A percentile compares a stretch with the other conserved stretches of the same genome.
phyloP scores from a whole-genome alignment of 306 rosid species.

The Glycine latifolia region DNA sequence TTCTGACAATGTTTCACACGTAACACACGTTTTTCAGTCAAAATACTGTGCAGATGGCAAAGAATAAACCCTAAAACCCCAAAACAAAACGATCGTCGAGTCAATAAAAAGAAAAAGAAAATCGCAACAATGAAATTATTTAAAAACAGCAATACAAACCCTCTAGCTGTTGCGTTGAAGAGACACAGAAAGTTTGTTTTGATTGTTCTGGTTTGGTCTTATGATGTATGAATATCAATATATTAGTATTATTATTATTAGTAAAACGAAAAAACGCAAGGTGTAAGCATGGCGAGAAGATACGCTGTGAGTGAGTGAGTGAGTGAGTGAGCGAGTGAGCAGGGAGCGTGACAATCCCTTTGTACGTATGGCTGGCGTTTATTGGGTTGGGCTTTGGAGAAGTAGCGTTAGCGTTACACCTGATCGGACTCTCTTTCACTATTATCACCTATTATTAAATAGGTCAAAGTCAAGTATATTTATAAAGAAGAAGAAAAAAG shows the following conservation, averaged over 20 bases:
- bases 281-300: neutral
- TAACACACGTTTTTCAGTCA: neutral
- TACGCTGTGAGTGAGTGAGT: neutral
- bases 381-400: neutral
- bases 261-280: neutral
- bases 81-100: neutral
- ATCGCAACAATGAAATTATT: neutral
- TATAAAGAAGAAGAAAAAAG: too few relatives aligned
- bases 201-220: neutral
- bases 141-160: neutral
- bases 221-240: neutral
- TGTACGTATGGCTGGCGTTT: slow-evolving; percentile 1
- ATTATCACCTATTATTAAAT: neutral
- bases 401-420: neutral
- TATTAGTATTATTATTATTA: neutral
- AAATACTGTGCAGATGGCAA: neutral
- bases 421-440: neutral
- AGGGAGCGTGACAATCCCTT: neutral
- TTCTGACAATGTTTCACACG: slow-evolving; percentile 29
- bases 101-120: neutral
- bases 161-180: slow-evolving; percentile 35
- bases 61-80: slow-evolving; percentile 38
- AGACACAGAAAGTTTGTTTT: neutral
- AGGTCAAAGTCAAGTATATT: too few relatives aligned
- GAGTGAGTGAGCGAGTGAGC: neutral